Percentiles rank a stretch among this genome's conserved stretches.
phyloP scores from a whole-genome alignment of 78 protist genomes.

The Dictyostelium intermedium region DNA sequence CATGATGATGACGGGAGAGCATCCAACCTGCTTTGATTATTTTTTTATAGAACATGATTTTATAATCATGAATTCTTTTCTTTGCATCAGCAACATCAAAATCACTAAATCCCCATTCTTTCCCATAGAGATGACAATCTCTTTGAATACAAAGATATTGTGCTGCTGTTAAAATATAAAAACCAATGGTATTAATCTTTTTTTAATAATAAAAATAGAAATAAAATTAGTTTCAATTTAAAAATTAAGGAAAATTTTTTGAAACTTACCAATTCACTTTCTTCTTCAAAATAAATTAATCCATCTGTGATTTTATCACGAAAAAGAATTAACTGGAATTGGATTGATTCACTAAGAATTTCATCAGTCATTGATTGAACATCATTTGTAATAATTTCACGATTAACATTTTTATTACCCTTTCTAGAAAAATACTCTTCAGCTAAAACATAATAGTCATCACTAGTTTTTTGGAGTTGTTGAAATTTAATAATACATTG shows the following conservation, averaged over 20 bases:
- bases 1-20: not conserved
- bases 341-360: not conserved
- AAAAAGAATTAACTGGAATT: not conserved
- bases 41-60: not conserved
- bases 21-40: not conserved
- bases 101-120: not conserved
- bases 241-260: too few species aligned
- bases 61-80: not conserved
- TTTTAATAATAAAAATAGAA: too few species aligned
- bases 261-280: not conserved
- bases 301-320: not conserved
- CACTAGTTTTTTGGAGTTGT: not conserved
- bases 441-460: not conserved
- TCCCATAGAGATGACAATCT: not conserved
- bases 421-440: not conserved
- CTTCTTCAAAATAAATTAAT: not conserved
- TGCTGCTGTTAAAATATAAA: not conserved
- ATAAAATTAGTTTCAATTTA: too few species aligned
- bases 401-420: not conserved
- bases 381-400: not conserved
- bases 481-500: not conserved
- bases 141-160: not conserved
- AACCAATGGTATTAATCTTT: not conserved
- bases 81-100: not conserved
- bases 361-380: not conserved